These are phyloP conservation scores for Pythium oligandrum DNA, from an alignment of 352 stramenopile genomes.

Conservation along the genomic window DNA sequence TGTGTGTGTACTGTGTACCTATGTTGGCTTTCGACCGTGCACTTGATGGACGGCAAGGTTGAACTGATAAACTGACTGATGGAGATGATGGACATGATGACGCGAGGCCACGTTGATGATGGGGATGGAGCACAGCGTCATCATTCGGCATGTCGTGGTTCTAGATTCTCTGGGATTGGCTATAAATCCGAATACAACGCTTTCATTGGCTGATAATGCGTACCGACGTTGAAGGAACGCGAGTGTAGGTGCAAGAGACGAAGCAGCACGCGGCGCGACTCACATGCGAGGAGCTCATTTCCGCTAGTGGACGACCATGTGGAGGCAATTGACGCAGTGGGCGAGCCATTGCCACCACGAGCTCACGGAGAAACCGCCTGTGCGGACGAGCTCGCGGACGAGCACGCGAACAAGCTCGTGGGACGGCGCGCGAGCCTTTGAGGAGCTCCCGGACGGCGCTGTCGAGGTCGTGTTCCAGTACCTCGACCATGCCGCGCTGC, in stretches of 20 bases:
- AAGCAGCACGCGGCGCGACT: neutral
- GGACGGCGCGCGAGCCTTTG: slow-evolving; percentile 3
- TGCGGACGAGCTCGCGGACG: neutral
- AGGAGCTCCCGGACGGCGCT: slow-evolving; percentile 4
- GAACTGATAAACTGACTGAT: too few species aligned
- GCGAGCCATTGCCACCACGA: neutral
- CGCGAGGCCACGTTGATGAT: slow-evolving; percentile 3
- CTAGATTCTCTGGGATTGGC: neutral
- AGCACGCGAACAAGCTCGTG: neutral
- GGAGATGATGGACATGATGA: too few species aligned
- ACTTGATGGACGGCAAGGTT: too few species aligned
- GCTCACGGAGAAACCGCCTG: neutral
- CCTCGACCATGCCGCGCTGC: slow-evolving; percentile 12
- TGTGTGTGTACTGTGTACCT: too few species aligned
- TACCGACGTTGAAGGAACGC: slow-evolving; percentile 7
- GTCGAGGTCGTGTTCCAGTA: slow-evolving; percentile 2
- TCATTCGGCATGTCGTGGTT: neutral
- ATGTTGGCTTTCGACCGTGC: too few species aligned
- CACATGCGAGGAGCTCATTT: neutral
- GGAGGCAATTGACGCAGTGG: slow-evolving; percentile 4
- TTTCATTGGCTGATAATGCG: slow-evolving; percentile 6
- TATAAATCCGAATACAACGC: neutral
- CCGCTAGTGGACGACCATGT: slow-evolving; percentile 1
- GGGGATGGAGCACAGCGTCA: neutral
- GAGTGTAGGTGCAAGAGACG: neutral